Conservation (phyloP, 345 rosid species). For the Kernera saxatilis region DNA sequence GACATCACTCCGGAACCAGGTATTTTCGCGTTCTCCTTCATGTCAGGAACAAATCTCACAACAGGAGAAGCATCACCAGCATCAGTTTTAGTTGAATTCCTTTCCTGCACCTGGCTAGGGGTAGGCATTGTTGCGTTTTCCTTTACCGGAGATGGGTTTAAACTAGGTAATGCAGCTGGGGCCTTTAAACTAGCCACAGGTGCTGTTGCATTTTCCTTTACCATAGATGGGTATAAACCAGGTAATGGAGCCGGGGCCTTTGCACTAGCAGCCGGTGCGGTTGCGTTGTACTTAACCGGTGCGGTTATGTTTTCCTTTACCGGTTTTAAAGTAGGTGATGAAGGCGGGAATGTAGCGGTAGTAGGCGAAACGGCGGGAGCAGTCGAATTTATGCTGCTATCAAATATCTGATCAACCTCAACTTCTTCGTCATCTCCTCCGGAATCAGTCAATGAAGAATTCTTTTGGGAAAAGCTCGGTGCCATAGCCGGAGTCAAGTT, state of each 20-base stretch:
- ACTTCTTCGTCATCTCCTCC: conserved; percentile 18
- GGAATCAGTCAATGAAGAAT: conserved; percentile 1
- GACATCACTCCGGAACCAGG: conserved; percentile 44
- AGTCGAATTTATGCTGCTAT: conserved; percentile 5
- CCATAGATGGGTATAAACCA: neutral
- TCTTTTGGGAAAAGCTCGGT: conserved; percentile 17
- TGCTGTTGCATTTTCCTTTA: neutral
- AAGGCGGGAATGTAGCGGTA: neutral
- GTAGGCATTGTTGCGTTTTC: conserved; percentile 20
- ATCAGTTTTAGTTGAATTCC: conserved; percentile 1
- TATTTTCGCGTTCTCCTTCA: conserved; percentile 26
- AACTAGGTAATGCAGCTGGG: neutral
- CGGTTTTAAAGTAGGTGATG: neutral
- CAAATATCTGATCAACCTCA: conserved; percentile 23
- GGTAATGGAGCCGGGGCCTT: neutral
- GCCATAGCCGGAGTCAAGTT: conserved; percentile 24
- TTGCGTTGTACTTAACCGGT: neutral
- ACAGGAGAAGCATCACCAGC: conserved; percentile 9
- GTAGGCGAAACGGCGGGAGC: conserved; percentile 28
- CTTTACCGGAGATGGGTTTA: conserved; percentile 11
- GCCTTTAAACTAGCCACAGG: neutral
- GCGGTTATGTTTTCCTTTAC: neutral
- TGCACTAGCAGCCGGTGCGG: neutral
- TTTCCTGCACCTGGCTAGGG: conserved; percentile 1
- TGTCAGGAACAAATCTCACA: conserved; percentile 23